phyloP scores from a whole-genome alignment of 176 grass and related monocot species.

The Cymbopogon citratus region DNA sequence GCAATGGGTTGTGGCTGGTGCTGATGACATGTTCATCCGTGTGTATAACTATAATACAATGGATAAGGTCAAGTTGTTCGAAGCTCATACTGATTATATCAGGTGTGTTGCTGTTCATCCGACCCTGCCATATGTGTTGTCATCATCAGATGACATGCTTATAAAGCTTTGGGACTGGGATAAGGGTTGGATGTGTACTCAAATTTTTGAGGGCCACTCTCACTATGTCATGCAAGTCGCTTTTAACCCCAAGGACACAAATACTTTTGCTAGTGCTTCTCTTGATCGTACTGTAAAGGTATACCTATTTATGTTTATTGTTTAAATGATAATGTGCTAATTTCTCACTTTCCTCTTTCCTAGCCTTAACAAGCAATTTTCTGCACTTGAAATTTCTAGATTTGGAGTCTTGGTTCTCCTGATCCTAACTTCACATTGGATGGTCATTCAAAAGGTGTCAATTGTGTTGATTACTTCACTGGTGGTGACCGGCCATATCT shows the following conservation, averaged over 20 bases:
- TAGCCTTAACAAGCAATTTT: not conserved
- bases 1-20: slow-evolving; percentile 90
- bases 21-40: slow-evolving; percentile 87
- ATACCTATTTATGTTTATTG: slow-evolving; percentile 2
- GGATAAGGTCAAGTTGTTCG: slow-evolving; percentile 80
- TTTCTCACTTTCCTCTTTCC: not conserved
- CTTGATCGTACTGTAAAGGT: slow-evolving; percentile 94
- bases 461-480: slow-evolving; percentile 80
- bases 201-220: slow-evolving; percentile 79
- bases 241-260: slow-evolving; percentile 71
- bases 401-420: slow-evolving; percentile 80
- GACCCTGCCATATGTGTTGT: slow-evolving; percentile 54
- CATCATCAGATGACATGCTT: slow-evolving; percentile 76
- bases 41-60: slow-evolving; percentile 83
- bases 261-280: slow-evolving; percentile 88
- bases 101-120: slow-evolving; percentile 76
- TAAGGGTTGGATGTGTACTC: slow-evolving; percentile 71
- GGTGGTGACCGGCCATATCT: slow-evolving; percentile 83
- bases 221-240: slow-evolving; percentile 83
- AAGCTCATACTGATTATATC: slow-evolving; percentile 78
- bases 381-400: slow-evolving; percentile 30
- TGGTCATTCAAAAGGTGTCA: slow-evolving; percentile 67
- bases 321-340: not conserved
- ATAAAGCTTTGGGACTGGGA: slow-evolving; percentile 85
- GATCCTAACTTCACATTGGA: slow-evolving; percentile 73